Evolutionary conservation across 371 early-diverging fungal species (phyloP).

Genomic region (Haplosporangium sp.): DNA sequence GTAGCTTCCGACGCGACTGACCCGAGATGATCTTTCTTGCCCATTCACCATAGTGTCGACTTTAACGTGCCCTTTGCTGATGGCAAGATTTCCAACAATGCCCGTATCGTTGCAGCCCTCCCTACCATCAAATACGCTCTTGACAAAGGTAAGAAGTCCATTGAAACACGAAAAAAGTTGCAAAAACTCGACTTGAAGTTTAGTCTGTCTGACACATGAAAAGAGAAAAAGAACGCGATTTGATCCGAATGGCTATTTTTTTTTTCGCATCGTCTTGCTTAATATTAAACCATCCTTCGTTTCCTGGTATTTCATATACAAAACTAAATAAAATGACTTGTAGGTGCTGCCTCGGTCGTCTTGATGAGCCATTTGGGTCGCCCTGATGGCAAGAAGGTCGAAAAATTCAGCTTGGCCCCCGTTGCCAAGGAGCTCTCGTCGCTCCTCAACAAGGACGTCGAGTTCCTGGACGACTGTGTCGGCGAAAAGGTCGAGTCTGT

Average conservation of each 20-base stretch:
- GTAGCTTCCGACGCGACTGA: conserved; percentile 5
- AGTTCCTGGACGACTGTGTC: conserved; percentile 95
- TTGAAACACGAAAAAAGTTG: neutral
- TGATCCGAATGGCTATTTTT: conserved; percentile 13
- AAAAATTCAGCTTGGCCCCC: conserved; percentile 94
- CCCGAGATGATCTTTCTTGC: neutral
- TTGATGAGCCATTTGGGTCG: conserved; percentile 99
- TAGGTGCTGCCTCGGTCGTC: conserved; percentile 89
- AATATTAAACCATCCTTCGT: neutral
- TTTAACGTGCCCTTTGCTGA: conserved; percentile 98
- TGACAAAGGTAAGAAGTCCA: conserved; percentile 69
- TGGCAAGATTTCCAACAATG: conserved; percentile 95
- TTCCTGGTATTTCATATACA: neutral
- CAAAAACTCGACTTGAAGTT: neutral
- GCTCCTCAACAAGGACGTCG: conserved; percentile 87
- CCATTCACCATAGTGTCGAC: conserved; percentile 82
- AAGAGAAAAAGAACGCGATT: conserved; percentile 12
- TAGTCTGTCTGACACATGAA: conserved; percentile 32
- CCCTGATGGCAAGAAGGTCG: conserved; percentile 91
- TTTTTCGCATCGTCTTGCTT: neutral
- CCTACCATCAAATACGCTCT: conserved; percentile 96
- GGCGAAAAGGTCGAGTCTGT: conserved; percentile 89
- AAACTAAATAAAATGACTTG: neutral
- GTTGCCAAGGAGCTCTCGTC: conserved; percentile 89
- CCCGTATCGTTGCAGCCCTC: conserved; percentile 96